Conservation (phyloP, 2,329 filamentous ascomycete genomes). For the Paraphoma sp. region DNA sequence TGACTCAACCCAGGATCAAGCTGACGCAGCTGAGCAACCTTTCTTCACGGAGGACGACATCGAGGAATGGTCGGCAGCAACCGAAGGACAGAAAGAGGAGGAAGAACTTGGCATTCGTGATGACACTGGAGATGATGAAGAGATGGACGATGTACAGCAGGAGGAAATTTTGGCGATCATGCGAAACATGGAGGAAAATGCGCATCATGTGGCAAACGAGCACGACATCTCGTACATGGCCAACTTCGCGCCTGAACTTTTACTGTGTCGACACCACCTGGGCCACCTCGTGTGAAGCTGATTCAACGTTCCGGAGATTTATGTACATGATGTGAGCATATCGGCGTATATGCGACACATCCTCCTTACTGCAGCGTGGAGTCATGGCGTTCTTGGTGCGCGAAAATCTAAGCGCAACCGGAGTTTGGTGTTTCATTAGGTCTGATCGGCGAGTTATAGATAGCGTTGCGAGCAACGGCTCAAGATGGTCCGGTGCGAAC, state of each 20-base stretch:
- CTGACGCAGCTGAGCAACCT: constrained; percentile 1
- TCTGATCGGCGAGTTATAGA: background rate
- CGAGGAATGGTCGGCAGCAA: constrained; percentile 13
- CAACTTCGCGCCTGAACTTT: constrained; percentile 27
- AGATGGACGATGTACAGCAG: constrained; percentile 18
- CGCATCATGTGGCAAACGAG: constrained; percentile 8
- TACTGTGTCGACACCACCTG: constrained; percentile 15
- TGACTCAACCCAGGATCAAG: background rate
- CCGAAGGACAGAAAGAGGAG: background rate
- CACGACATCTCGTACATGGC: constrained; percentile 22
- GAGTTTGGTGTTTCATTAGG: background rate
- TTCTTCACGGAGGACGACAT: constrained; percentile 19
- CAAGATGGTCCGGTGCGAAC: no score
- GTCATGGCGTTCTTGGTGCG: background rate
- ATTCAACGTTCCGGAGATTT: background rate
- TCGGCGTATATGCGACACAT: background rate
- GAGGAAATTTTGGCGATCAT: constrained; percentile 19
- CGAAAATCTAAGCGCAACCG: background rate
- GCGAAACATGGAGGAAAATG: constrained; percentile 15
- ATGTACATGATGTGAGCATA: background rate
- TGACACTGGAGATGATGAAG: constrained; percentile 12
- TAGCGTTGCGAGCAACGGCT: no score
- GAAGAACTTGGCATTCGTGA: background rate
- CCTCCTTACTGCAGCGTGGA: background rate
- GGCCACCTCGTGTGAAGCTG: constrained; percentile 9